phyloP scores from a whole-genome alignment of 2,329 filamentous ascomycete species.

The Diaporthe helianthi region DNA sequence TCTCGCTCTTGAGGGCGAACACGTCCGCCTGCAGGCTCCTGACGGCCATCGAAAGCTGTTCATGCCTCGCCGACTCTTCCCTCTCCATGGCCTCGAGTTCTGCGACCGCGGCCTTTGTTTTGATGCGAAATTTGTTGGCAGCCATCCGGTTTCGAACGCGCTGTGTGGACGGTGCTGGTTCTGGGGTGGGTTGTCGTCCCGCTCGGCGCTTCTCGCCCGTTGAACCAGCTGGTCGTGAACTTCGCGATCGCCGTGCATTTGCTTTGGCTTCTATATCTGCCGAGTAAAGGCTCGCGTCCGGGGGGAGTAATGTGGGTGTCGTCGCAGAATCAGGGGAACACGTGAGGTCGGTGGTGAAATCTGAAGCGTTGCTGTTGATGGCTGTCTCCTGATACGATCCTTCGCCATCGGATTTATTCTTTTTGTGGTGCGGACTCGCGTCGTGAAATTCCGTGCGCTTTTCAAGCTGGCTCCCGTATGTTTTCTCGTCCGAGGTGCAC shows the following conservation, averaged over 20 bases:
- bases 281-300: background rate
- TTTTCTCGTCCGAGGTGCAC: background rate
- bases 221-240: background rate
- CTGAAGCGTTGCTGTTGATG: background rate
- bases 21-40: slow-evolving; percentile 40
- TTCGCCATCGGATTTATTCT: background rate
- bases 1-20: slow-evolving; percentile 40
- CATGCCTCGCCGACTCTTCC: slow-evolving; percentile 32
- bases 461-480: background rate
- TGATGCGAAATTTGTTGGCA: slow-evolving; percentile 42
- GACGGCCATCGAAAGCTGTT: slow-evolving; percentile 36
- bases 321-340: background rate
- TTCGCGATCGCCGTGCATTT: background rate
- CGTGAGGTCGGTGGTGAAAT: background rate
- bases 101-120: slow-evolving; percentile 39
- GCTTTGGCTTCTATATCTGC: background rate
- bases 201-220: background rate
- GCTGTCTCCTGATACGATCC: no score
- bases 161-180: background rate
- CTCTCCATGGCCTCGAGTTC: slow-evolving; percentile 40
- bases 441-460: background rate
- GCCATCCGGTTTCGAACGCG: slow-evolving; percentile 41
- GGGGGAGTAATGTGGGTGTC: background rate
- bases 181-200: background rate
- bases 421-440: background rate